Evolutionary conservation across 179 eudicot genomes (phyloP).

Genomic region (Silene noctiflora): DNA sequence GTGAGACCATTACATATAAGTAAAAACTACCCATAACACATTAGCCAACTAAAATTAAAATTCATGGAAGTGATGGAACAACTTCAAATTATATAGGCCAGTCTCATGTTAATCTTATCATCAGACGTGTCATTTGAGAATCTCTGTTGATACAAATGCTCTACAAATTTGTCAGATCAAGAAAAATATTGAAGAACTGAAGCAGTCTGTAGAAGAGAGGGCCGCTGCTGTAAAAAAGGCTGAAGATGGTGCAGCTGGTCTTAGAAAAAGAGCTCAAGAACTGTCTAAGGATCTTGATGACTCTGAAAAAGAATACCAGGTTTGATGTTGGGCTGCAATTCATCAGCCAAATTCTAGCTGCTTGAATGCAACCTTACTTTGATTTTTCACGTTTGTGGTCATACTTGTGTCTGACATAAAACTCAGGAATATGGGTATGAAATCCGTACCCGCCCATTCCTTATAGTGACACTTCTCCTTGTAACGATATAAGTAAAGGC

Average conservation of each 20-base stretch:
- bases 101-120: not conserved
- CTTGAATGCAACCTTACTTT: not conserved
- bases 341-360: not conserved
- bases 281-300: conserved; percentile 69
- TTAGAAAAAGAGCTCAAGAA: conserved; percentile 54
- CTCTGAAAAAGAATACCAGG: conserved; percentile 86
- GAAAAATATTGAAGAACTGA: conserved; percentile 65
- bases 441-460: not conserved
- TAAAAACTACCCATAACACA: not conserved
- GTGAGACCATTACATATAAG: not conserved
- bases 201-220: conserved; percentile 67
- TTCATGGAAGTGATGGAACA: not conserved
- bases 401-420: not conserved
- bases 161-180: conserved; percentile 44
- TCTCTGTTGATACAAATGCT: not conserved
- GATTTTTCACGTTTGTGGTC: not conserved
- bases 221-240: conserved; percentile 70
- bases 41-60: not conserved
- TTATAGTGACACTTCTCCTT: not conserved
- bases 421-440: not conserved
- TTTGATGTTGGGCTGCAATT: conserved; percentile 17
- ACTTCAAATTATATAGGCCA: not conserved
- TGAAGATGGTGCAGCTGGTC: conserved; percentile 91
- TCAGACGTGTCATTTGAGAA: not conserved
- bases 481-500: not conserved